Conservation (phyloP, 1,284 basidiomycete species). For the Cystobasidium pallidum region DNA sequence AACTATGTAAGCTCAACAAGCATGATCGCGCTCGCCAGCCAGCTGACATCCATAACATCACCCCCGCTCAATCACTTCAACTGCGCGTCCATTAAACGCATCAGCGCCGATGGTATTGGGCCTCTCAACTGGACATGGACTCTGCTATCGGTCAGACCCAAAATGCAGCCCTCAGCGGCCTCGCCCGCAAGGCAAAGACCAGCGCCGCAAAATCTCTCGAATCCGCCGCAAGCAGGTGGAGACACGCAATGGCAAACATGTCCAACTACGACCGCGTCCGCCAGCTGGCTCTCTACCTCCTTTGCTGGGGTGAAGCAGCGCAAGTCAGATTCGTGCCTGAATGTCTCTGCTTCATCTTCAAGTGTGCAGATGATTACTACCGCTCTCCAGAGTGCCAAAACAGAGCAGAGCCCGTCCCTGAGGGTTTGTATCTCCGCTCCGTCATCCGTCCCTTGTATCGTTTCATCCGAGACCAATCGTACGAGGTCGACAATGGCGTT, state of each 20-base stretch:
- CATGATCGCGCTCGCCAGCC: too few relatives aligned
- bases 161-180: constrained; percentile 75
- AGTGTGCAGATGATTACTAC: constrained; percentile 99
- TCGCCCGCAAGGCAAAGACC: constrained; percentile 74
- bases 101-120: constrained; percentile 99
- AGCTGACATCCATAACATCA: too few relatives aligned
- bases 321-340: constrained; percentile 98
- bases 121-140: constrained; percentile 96
- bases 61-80: too few relatives aligned
- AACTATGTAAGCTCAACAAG: constrained; percentile 4
- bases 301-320: constrained; percentile 98
- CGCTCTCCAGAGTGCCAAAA: constrained; percentile 98
- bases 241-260: constrained; percentile 98
- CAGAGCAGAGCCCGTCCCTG: constrained; percentile 87
- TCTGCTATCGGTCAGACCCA: constrained; percentile 93
- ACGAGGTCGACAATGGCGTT: constrained; percentile 94
- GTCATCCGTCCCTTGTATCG: constrained; percentile 96
- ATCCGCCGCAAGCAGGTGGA: constrained; percentile 87
- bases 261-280: constrained; percentile 95
- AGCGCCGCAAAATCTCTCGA: constrained; percentile 74
- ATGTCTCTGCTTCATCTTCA: constrained; percentile 98
- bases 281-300: constrained; percentile 91
- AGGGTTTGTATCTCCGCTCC: constrained; percentile 87
- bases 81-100: too few relatives aligned
- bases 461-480: constrained; percentile 96